These are phyloP conservation scores for Pyropia haitanensis DNA, from an alignment of 23 red algal species.

Conservation along the genomic window DNA sequence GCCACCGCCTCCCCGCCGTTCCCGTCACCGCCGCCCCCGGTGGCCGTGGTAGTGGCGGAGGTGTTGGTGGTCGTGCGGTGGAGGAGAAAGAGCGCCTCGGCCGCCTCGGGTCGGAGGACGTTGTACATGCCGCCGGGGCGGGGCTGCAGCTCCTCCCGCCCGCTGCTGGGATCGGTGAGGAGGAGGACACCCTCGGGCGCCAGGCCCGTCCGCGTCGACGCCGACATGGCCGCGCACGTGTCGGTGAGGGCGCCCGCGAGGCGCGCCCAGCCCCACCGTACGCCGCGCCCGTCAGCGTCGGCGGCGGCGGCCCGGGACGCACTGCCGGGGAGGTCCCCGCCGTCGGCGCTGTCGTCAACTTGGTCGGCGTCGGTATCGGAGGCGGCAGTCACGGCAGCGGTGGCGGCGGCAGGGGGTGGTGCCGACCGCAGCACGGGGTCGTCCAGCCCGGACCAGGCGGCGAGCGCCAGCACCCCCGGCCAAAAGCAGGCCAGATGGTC, in stretches of 20 bases:
- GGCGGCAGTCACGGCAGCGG: no score
- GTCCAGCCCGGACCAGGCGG: slow-evolving; percentile 30
- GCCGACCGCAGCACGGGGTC: neutral
- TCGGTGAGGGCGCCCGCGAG: slow-evolving; percentile 27
- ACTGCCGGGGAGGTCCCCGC: no score
- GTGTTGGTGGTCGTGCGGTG: slow-evolving; percentile 22
- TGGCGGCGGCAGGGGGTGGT: no score
- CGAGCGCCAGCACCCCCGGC: slow-evolving; percentile 33
- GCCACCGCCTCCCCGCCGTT: neutral
- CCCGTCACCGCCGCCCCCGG: slow-evolving; percentile 17
- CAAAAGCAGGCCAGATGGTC: slow-evolving; percentile 54
- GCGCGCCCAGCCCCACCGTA: slow-evolving; percentile 9
- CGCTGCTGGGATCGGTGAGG: neutral
- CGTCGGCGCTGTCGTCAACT: no score
- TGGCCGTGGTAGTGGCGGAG: slow-evolving; percentile 8
- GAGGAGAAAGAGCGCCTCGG: slow-evolving; percentile 69
- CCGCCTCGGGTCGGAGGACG: slow-evolving; percentile 48
- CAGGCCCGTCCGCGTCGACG: slow-evolving; percentile 25
- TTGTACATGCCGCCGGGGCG: neutral
- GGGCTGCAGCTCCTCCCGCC: slow-evolving; percentile 10
- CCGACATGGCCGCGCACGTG: slow-evolving; percentile 47
- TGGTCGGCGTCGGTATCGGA: no score
- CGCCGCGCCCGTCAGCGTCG: slow-evolving; percentile 1
- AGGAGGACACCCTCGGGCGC: slow-evolving; percentile 42
- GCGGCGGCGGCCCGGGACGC: neutral